Conservation (phyloP, 2,329 filamentous ascomycete species). For the Zelopaecilomyces penicillatus region DNA sequence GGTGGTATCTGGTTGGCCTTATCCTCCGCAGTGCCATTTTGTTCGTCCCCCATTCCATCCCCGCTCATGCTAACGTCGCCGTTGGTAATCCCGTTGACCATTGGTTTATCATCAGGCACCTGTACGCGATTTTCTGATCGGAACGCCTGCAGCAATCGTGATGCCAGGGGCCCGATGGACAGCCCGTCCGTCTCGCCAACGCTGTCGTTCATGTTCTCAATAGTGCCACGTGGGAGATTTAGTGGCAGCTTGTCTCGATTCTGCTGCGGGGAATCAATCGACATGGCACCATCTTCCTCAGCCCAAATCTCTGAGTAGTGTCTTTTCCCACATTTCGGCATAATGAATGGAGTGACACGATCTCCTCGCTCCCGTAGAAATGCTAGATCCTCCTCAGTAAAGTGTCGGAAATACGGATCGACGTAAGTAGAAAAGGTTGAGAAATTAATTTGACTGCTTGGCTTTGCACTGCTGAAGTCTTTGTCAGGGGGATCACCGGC, state of each 20-base stretch:
- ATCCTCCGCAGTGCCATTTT: slow-evolving; percentile 25
- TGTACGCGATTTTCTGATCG: slow-evolving; percentile 62
- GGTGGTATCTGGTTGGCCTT: slow-evolving; percentile 45
- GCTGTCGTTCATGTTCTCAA: slow-evolving; percentile 81
- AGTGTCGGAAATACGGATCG: slow-evolving; percentile 82
- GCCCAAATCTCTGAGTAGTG: slow-evolving; percentile 90
- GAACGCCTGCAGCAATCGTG: slow-evolving; percentile 70
- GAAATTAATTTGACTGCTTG: slow-evolving; percentile 87
- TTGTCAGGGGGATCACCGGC: slow-evolving; percentile 85
- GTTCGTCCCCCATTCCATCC: slow-evolving; percentile 30
- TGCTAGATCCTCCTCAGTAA: slow-evolving; percentile 87
- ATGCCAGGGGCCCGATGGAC: slow-evolving; percentile 78
- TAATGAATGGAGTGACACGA: slow-evolving; percentile 71
- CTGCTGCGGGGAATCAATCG: slow-evolving; percentile 57
- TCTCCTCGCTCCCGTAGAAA: slow-evolving; percentile 89
- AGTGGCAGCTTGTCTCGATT: slow-evolving; percentile 59
- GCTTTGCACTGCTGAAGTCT: slow-evolving; percentile 92
- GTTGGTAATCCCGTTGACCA: slow-evolving; percentile 42
- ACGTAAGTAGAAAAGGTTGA: slow-evolving; percentile 87
- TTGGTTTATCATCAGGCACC: slow-evolving; percentile 47
- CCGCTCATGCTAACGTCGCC: slow-evolving; percentile 50
- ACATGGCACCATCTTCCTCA: slow-evolving; percentile 79
- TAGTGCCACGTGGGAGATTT: slow-evolving; percentile 76
- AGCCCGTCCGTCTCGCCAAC: slow-evolving; percentile 83
- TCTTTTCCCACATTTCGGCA: slow-evolving; percentile 74